These are phyloP conservation scores for Brassica carinata DNA, from an alignment of 345 rosid species.

Conservation along the genomic window DNA sequence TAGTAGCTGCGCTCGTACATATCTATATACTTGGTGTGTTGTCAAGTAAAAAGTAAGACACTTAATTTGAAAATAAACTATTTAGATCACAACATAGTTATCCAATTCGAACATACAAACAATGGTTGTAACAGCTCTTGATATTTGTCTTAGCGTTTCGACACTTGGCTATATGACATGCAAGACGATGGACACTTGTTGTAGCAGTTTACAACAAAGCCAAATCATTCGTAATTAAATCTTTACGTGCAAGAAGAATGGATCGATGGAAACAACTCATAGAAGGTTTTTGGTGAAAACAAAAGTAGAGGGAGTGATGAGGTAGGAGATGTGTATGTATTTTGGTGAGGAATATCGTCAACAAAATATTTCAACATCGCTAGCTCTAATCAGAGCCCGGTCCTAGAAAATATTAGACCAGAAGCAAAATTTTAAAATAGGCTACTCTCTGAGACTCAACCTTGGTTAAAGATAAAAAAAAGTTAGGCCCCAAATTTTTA, in stretches of 20 bases:
- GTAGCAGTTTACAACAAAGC: background rate
- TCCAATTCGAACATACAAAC: background rate
- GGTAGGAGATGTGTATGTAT: background rate
- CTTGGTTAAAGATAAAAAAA: too few relatives aligned
- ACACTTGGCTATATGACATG: conserved; percentile 24
- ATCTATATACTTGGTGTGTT: background rate
- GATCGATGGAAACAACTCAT: background rate
- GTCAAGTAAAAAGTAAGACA: background rate
- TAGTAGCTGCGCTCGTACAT: background rate
- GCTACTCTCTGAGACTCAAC: too few relatives aligned
- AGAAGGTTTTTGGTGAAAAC: background rate
- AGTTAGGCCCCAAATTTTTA: too few relatives aligned
- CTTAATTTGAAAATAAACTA: background rate
- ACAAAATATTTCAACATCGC: too few relatives aligned
- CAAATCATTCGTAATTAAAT: conserved; percentile 6
- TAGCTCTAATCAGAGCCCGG: too few relatives aligned
- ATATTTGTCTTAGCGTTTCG: background rate
- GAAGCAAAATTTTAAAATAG: too few relatives aligned
- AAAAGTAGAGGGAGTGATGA: background rate
- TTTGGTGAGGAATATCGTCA: too few relatives aligned
- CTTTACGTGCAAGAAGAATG: background rate
- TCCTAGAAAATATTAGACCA: too few relatives aligned
- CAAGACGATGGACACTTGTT: conserved; percentile 27
- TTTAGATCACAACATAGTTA: background rate
- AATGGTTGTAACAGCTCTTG: conserved; percentile 1